Conservation (phyloP, 441 rosid genomes). For the Pelargonium fulgidum region DNA sequence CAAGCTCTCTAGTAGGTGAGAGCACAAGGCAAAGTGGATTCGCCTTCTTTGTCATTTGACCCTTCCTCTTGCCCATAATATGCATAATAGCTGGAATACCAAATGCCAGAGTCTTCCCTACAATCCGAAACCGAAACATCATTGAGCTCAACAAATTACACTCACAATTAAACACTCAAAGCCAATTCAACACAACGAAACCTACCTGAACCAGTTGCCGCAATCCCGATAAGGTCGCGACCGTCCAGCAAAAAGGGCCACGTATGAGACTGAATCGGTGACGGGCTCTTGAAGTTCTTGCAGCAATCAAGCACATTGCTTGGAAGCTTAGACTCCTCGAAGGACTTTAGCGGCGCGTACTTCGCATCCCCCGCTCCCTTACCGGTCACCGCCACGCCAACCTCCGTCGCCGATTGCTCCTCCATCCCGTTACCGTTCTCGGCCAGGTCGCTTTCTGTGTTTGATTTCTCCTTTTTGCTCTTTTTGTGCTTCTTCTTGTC, state of each 20-base stretch:
- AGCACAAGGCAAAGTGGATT: constrained; percentile 81
- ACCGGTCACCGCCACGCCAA: constrained; percentile 48
- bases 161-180: neutral
- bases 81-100: constrained; percentile 84
- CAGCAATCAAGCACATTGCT: constrained; percentile 68
- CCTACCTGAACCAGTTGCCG: constrained; percentile 88
- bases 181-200: neutral
- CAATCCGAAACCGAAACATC: neutral
- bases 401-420: constrained; percentile 10
- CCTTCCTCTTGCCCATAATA: constrained; percentile 60
- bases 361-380: constrained; percentile 50
- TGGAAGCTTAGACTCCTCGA: constrained; percentile 52
- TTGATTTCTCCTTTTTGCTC: constrained; percentile 16
- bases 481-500: constrained; percentile 35
- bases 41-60: constrained; percentile 37
- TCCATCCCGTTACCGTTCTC: constrained; percentile 14
- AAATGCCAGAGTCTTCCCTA: constrained; percentile 86
- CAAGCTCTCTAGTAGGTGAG: constrained; percentile 88
- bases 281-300: constrained; percentile 60
- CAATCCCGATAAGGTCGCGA: constrained; percentile 87
- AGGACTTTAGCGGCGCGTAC: constrained; percentile 49
- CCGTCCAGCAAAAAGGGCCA: constrained; percentile 90
- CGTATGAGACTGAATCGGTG: constrained; percentile 79
- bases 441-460: neutral
- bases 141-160: neutral